Base-by-base conservation (phyloP, 2,329 filamentous ascomycete genomes). In the Thyridium curvatum region DNA sequence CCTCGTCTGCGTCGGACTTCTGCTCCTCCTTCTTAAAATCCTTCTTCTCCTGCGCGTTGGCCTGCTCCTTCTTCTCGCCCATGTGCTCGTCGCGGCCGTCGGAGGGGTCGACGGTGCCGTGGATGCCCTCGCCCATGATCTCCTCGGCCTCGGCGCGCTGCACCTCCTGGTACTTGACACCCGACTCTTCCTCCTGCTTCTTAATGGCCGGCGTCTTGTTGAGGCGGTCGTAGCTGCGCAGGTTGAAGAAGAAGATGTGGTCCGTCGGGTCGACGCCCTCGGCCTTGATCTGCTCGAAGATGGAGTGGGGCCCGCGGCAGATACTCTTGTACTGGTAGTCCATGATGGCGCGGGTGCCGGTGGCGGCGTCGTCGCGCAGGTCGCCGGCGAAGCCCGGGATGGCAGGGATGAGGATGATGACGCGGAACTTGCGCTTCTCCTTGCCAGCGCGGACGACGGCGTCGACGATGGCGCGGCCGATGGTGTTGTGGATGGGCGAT, bases 321-420 rank as follows among this genome's bases (percentile, higher is more conserved):
- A 98, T 94, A 0, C 88, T 94, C 63, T 94, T 94, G 71, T 93
- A 98, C 58, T 97, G 93, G 55, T 95, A 97, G 58, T 97, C 90
- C 88, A 98, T 97, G 53, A 97, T 98, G 10, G 90, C 91, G 35
- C 88, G 68, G 0, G 91, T 97, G 9, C 91, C 91, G 1, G 79
- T 78, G 0, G 91, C 91, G 15, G 85, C 88, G 50, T 86, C 81
- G 12, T 89, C 80, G 41, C 90, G 72, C 21, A 98, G 71, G 55
- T 97, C 91, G 34, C 91, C 91, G 0, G 91, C 90, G 52, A 98
- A 98, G 0, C 91, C 93, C 8, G 93, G 91, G 41, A 98, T 84
- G 1, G 88, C 83, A 2, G 93, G 93, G 37, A 97, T 94, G 17
- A 97, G 51, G 41, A 95, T 77, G 44, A 98, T 94, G 47, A 98